These are phyloP conservation scores for Capsella bursapastoris DNA, from an alignment of 345 rosid species.

Conservation along the genomic window DNA sequence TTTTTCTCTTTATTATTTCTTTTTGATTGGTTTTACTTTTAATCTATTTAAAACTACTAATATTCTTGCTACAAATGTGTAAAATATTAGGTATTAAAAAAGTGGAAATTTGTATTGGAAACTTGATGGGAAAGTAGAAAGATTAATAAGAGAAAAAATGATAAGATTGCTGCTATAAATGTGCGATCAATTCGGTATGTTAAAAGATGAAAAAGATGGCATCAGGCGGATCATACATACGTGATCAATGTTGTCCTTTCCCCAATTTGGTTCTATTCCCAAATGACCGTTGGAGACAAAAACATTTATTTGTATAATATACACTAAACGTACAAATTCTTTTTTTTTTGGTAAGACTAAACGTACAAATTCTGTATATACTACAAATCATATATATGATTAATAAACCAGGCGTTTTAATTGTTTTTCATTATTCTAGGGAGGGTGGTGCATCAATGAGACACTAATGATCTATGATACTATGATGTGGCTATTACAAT, in stretches of 20 bases:
- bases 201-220: background rate
- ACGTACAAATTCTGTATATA: no score
- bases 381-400: background rate
- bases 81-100: background rate
- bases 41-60: background rate
- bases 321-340: no score
- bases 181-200: conserved; percentile 21
- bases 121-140: background rate
- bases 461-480: conserved; percentile 35
- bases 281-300: conserved; percentile 30
- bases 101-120: background rate
- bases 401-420: background rate
- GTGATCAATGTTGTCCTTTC: conserved; percentile 21
- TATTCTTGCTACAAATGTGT: background rate
- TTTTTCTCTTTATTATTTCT: background rate
- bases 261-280: conserved; percentile 19
- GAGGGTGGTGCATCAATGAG: conserved; percentile 20
- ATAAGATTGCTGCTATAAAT: background rate
- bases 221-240: conserved; percentile 32
- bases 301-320: background rate
- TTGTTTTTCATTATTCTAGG: conserved; percentile 3
- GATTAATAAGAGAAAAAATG: background rate
- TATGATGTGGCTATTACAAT: conserved; percentile 20
- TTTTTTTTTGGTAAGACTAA: no score
- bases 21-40: background rate